phyloP scores from a whole-genome alignment of 768 basidiomycete species.

The Naganishia antarctica region DNA sequence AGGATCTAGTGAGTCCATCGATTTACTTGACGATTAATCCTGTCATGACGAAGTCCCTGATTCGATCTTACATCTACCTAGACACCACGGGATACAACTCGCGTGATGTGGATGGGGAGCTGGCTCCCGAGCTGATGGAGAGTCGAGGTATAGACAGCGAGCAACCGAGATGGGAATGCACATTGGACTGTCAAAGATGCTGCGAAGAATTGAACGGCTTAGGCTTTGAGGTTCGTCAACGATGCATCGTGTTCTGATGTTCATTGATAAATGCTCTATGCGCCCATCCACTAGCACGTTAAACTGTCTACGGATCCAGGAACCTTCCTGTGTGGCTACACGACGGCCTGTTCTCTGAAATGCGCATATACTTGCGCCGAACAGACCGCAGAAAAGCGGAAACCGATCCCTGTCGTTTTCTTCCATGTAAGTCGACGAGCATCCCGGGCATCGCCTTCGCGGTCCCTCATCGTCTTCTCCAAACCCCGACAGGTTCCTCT shows the following conservation, averaged over 20 bases:
- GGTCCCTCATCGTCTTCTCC: neutral
- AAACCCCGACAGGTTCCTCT: slow-evolving; percentile 1
- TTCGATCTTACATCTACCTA: neutral
- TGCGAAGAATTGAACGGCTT: neutral
- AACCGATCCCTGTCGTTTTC: slow-evolving; percentile 9
- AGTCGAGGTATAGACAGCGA: neutral
- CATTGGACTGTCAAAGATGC: neutral
- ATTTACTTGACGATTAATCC: neutral
- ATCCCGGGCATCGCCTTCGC: neutral
- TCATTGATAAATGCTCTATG: no score
- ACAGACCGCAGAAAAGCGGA: neutral
- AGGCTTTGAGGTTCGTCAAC: neutral
- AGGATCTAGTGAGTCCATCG: slow-evolving; percentile 7
- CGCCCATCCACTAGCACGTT: slow-evolving; percentile 4
- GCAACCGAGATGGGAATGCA: neutral
- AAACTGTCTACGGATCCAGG: slow-evolving; percentile 16
- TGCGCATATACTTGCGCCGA: neutral
- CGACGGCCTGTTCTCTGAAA: slow-evolving; percentile 7
- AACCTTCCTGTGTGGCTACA: slow-evolving; percentile 11
- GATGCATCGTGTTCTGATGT: no score
- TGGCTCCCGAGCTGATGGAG: neutral
- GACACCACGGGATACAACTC: neutral
- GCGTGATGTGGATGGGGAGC: slow-evolving; percentile 10
- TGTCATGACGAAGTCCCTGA: no score
- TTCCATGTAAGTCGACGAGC: slow-evolving; percentile 10